Conservation (phyloP, 208 protist genomes). For the Trypanosoma avium region DNA sequence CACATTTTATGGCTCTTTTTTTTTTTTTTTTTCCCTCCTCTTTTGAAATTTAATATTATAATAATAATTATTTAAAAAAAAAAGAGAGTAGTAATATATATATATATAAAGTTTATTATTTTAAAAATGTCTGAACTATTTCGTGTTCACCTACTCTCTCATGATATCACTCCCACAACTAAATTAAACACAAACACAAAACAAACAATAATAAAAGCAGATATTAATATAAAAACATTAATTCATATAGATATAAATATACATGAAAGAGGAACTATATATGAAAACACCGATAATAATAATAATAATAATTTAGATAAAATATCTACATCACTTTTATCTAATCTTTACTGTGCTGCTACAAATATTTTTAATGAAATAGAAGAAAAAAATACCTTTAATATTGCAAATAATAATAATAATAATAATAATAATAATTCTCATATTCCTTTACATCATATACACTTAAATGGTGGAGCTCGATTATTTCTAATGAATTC, state of each 20-base stretch:
- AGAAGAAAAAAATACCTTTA: not conserved
- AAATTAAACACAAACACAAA: too few relatives aligned
- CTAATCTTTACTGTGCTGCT: slow-evolving; percentile 36
- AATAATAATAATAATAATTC: not conserved
- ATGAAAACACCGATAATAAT: not conserved
- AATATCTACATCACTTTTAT: not conserved
- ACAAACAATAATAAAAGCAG: not conserved
- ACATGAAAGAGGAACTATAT: not conserved
- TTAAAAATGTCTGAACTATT: slow-evolving; percentile 26
- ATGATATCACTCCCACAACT: slow-evolving; percentile 8
- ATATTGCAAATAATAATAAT: not conserved
- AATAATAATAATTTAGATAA: not conserved
- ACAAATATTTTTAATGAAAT: slow-evolving; percentile 40
- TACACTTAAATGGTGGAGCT: slow-evolving; percentile 22
- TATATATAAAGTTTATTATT: not conserved
- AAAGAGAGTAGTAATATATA: not conserved
- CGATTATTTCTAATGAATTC: slow-evolving; percentile 45
- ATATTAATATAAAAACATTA: not conserved
- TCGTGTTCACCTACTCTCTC: slow-evolving; percentile 20
- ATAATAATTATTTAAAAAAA: not conserved
- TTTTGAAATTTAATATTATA: too few relatives aligned
- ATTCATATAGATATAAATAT: slow-evolving; percentile 10
- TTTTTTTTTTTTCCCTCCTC: not conserved
- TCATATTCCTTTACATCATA: too few relatives aligned
- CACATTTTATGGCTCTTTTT: not conserved